Evolutionary conservation across 1,284 basidiomycete genomes (phyloP), one percentile per base, ranked within the genome.

Genomic region (Microbotryum lychnidis-dioicae): DNA sequence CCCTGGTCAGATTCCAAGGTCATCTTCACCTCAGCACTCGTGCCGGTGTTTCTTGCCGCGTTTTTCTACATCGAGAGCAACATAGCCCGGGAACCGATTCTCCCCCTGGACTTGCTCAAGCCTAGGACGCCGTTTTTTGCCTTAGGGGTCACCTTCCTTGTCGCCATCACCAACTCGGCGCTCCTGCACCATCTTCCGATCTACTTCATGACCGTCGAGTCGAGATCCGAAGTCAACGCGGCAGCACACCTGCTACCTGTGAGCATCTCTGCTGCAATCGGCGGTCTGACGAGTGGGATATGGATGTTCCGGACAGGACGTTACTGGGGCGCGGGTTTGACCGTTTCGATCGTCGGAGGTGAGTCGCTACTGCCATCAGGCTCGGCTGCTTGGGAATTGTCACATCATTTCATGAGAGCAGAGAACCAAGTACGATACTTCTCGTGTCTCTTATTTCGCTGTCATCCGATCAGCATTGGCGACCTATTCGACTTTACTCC

Each of bases 201-300:
- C 75, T 91, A 83, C 84, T 91, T 91, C 74, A 87, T 91, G 73
- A 87, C 87, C 0, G 87, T 91, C 14, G 78, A 82, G 9, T 54
- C 51, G 10, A 44, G n/a, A 1, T 48, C 55, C 5, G 52, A 44
- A 4, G 29, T 31, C 27, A 56, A 12, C 33, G 23, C 61, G 86
- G 89, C 89, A 6, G 76, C 86, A 2, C 89, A 91, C 73, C 73
- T 91, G 12, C 75, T 89, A 18, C 89, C 89, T 0, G 89, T 88
- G 67, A 85, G 84, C 50, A 65, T 18, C 14, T 12, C 37, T 42
- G 37, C 37, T 16, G 37, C 37, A 12, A 42, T 42, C 6, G 88
- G 88, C 0, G 87, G 87, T 0, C 70, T 91, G 14, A 84, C 87
- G 54, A 85, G 89, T 8, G 89, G 89, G 72, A 80, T 60, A 20